Percentiles rank a stretch among this genome's conserved stretches.
phyloP scores from a whole-genome alignment of 1,284 basidiomycete genomes.

The Apiotrichum veenhuisii region DNA sequence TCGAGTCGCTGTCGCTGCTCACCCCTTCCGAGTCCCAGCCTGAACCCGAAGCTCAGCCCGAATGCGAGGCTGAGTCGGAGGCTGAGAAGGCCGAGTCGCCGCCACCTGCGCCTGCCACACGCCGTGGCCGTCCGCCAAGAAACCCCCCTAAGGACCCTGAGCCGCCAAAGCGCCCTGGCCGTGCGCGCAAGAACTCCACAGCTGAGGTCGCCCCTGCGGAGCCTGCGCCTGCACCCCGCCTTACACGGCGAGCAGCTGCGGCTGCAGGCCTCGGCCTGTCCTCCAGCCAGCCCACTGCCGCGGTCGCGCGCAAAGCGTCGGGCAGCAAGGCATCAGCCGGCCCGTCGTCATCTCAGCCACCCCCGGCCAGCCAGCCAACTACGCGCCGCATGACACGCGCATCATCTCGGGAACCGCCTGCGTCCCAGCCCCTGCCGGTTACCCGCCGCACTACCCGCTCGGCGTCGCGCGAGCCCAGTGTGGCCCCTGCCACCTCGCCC shows the following conservation, averaged over 20 bases:
- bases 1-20: not conserved
- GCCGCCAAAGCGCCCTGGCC: not conserved
- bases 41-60: not conserved
- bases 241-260: not conserved
- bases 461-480: not conserved
- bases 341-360: not conserved
- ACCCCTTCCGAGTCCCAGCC: not conserved
- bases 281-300: not conserved
- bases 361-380: not conserved
- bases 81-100: not conserved
- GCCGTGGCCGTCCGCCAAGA: not conserved
- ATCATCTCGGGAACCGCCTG: constrained; percentile 4
- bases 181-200: too few species aligned
- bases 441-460: constrained; percentile 5
- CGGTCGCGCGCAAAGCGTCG: not conserved
- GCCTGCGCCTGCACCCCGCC: too few species aligned
- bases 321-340: not conserved
- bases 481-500: not conserved
- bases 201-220: not conserved
- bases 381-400: not conserved
- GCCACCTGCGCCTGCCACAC: not conserved
- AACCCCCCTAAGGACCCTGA: not conserved
- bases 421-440: constrained; percentile 7
- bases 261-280: not conserved
- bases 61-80: not conserved